phyloP scores from a whole-genome alignment of 352 stramenopile species.

The Phytophthora sp. region DNA sequence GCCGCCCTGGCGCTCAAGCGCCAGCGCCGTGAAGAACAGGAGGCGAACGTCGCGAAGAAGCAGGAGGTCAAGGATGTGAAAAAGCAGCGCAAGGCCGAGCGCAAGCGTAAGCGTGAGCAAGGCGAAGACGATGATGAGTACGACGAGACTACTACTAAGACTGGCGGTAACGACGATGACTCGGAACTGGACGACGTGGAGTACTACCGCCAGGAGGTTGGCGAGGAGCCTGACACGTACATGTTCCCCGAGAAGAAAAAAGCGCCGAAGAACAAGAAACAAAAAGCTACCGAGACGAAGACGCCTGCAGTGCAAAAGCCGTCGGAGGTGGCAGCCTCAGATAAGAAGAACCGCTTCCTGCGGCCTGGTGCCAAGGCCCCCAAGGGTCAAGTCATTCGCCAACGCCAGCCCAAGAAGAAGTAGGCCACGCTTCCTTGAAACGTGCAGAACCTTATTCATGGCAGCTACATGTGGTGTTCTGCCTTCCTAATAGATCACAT shows the following conservation, averaged over 20 bases:
- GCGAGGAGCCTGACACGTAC: slow-evolving; percentile 80
- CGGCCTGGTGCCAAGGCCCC: slow-evolving; percentile 37
- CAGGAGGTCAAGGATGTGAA: slow-evolving; percentile 80
- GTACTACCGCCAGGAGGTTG: slow-evolving; percentile 86
- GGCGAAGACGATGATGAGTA: slow-evolving; percentile 56
- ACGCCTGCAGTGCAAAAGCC: slow-evolving; percentile 41
- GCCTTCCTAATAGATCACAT: slow-evolving; percentile 34
- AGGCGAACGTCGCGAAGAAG: slow-evolving; percentile 90
- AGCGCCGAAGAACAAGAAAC: slow-evolving; percentile 48
- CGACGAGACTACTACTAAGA: slow-evolving; percentile 45
- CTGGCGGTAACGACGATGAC: slow-evolving; percentile 45
- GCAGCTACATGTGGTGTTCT: slow-evolving; percentile 13
- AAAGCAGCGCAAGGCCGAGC: slow-evolving; percentile 74
- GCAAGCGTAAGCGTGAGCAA: slow-evolving; percentile 56
- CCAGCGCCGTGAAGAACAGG: slow-evolving; percentile 89
- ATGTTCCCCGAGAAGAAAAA: slow-evolving; percentile 72
- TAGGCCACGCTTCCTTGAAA: slow-evolving; percentile 16
- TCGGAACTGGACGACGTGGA: slow-evolving; percentile 79
- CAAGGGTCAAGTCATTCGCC: slow-evolving; percentile 67
- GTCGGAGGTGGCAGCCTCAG: slow-evolving; percentile 65
- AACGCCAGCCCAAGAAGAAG: slow-evolving; percentile 61
- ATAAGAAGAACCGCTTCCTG: slow-evolving; percentile 69
- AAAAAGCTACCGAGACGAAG: slow-evolving; percentile 34
- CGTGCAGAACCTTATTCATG: slow-evolving; percentile 17
- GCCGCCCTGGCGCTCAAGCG: slow-evolving; percentile 74